Percentiles rank a stretch among this genome's conserved stretches.
phyloP scores from a whole-genome alignment of 2,329 filamentous ascomycete genomes.

The Claviceps purpurea region DNA sequence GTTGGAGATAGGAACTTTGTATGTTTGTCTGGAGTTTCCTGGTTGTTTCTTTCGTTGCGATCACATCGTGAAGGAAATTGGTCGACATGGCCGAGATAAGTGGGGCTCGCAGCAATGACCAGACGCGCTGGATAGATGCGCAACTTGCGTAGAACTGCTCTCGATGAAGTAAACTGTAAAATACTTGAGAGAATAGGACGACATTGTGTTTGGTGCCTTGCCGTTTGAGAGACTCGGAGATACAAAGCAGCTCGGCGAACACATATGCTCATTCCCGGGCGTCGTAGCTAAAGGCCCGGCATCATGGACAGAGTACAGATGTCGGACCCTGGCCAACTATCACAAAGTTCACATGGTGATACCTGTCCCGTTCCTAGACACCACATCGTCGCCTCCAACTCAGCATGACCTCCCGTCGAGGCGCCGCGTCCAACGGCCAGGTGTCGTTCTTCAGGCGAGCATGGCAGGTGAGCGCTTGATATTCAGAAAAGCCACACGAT shows the following conservation, averaged over 20 bases:
- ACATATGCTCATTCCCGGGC: too few relatives aligned
- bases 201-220: too few relatives aligned
- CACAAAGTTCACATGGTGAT: background rate
- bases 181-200: too few relatives aligned
- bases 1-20: background rate
- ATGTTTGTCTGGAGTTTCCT: background rate
- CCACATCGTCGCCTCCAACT: background rate
- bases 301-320: too few relatives aligned
- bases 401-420: constrained; percentile 4
- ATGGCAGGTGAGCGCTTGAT: constrained; percentile 3
- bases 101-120: background rate
- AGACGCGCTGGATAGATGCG: background rate
- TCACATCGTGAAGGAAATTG: too few relatives aligned
- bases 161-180: too few relatives aligned
- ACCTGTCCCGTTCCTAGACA: background rate
- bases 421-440: background rate
- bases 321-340: too few relatives aligned
- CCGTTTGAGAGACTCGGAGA: too few relatives aligned
- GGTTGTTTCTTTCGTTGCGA: background rate
- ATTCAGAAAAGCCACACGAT: background rate
- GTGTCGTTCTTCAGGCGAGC: constrained; percentile 1
- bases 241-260: too few relatives aligned
- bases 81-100: background rate
- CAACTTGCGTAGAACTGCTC: background rate
- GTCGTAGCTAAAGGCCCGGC: too few relatives aligned